Percentiles rank a stretch among this genome's conserved stretches.
These are phyloP conservation scores for Amanita muscaria DNA, from an alignment of 768 basidiomycete species.

Conservation along the genomic window DNA sequence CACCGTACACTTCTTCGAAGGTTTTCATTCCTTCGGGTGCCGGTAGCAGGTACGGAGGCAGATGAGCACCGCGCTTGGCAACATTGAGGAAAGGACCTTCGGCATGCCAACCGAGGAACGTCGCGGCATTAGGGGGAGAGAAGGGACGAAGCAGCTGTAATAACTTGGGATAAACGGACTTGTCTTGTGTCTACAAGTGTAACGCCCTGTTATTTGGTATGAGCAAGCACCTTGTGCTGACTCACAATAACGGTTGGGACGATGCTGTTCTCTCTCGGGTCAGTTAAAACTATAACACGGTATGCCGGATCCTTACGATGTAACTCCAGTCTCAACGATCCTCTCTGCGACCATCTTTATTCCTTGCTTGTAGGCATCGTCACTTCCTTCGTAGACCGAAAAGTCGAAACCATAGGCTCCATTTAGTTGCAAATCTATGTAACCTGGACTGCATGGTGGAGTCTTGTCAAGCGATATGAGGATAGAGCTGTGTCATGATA, in stretches of 20 bases:
- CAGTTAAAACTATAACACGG: too few species aligned
- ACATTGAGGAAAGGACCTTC: slow-evolving; percentile 86
- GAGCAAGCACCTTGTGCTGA: not conserved
- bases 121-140: slow-evolving; percentile 55
- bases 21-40: slow-evolving; percentile 57
- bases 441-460: slow-evolving; percentile 52
- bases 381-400: slow-evolving; percentile 69
- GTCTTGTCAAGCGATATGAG: not conserved
- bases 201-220: not conserved
- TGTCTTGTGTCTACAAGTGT: slow-evolving; percentile 72
- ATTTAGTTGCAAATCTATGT: slow-evolving; percentile 85
- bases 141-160: slow-evolving; percentile 61
- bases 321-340: slow-evolving; percentile 83
- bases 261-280: slow-evolving; percentile 26
- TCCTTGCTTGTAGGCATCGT: slow-evolving; percentile 57
- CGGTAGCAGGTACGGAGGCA: slow-evolving; percentile 51
- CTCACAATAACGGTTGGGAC: slow-evolving; percentile 67
- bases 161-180: slow-evolving; percentile 62
- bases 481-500: not conserved
- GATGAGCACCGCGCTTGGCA: slow-evolving; percentile 79
- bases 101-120: slow-evolving; percentile 80
- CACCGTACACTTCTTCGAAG: slow-evolving; percentile 70
- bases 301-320: too few species aligned
- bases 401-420: slow-evolving; percentile 87
- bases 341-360: slow-evolving; percentile 63